Conservation (phyloP, 495 filamentous ascomycete genomes). For the Penicillium taxi region DNA sequence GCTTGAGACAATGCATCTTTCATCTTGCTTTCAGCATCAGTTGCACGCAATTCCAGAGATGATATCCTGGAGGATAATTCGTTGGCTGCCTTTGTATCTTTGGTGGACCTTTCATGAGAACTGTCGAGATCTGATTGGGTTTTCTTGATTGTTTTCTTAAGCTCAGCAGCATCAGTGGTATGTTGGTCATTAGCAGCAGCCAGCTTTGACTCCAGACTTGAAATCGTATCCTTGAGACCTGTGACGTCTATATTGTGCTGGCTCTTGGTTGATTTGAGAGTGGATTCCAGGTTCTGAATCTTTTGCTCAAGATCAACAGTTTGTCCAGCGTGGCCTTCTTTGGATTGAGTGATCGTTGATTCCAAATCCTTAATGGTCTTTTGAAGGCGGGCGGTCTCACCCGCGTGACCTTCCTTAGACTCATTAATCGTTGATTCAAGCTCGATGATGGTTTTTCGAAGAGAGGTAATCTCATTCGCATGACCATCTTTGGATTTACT, state of each 20-base stretch:
- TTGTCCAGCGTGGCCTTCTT: not conserved
- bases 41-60: slow-evolving; percentile 38
- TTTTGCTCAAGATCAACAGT: slow-evolving; percentile 5
- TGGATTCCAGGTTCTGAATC: slow-evolving; percentile 6
- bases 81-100: slow-evolving; percentile 51
- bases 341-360: slow-evolving; percentile 17
- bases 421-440: slow-evolving; percentile 19
- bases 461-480: slow-evolving; percentile 51
- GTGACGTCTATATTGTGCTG: slow-evolving; percentile 51
- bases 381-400: not conserved
- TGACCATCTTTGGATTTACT: slow-evolving; percentile 45
- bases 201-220: slow-evolving; percentile 48
- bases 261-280: slow-evolving; percentile 43
- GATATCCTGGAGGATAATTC: slow-evolving; percentile 45
- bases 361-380: slow-evolving; percentile 36
- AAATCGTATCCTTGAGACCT: slow-evolving; percentile 46
- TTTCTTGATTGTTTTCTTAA: slow-evolving; percentile 46
- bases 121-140: slow-evolving; percentile 54
- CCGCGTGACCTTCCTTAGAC: slow-evolving; percentile 6
- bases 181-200: slow-evolving; percentile 46
- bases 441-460: slow-evolving; percentile 22
- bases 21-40: slow-evolving; percentile 33
- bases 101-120: slow-evolving; percentile 38
- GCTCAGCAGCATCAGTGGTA: slow-evolving; percentile 52
- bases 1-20: slow-evolving; percentile 44